A percentile compares a stretch with the other conserved stretches of the same genome.
Evolutionary conservation across 208 protist genomes (phyloP).

Genomic region (Leishmania lainsoni): DNA sequence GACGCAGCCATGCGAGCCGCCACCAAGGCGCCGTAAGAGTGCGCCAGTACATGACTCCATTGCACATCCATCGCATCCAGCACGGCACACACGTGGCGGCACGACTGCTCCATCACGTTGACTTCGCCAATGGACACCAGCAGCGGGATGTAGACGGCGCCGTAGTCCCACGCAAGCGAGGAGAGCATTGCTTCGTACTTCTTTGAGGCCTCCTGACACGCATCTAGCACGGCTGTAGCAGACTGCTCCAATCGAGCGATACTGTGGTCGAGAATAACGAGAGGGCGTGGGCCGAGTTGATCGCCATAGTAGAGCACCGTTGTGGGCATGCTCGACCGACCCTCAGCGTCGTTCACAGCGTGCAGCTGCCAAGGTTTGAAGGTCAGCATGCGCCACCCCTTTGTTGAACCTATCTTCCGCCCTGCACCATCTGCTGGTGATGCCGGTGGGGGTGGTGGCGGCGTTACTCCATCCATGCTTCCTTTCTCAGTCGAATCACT

Average conservation of each 20-base stretch:
- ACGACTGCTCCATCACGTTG: conserved; percentile 55
- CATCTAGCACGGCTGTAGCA: conserved; percentile 20
- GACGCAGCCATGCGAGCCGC: conserved; percentile 76
- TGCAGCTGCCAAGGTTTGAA: conserved; percentile 71
- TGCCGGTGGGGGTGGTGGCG: conserved; percentile 1
- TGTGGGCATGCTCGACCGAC: conserved; percentile 36
- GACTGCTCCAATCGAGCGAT: conserved; percentile 11
- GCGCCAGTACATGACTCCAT: conserved; percentile 77
- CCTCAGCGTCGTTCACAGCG: conserved; percentile 28
- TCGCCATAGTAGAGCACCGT: conserved; percentile 70
- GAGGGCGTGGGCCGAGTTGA: conserved; percentile 73
- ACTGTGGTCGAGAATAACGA: conserved; percentile 83
- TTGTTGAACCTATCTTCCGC: conserved; percentile 17
- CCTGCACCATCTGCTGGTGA: conserved; percentile 8
- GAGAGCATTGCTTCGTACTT: conserved; percentile 74
- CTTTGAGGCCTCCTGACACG: conserved; percentile 28
- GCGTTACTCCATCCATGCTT: neutral
- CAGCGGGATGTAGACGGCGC: conserved; percentile 80
- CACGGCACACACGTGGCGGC: conserved; percentile 67
- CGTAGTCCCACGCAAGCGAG: conserved; percentile 63
- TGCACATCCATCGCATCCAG: conserved; percentile 82
- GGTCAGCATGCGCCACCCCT: conserved; percentile 41
- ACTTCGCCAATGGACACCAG: conserved; percentile 35
- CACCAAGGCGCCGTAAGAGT: conserved; percentile 79
- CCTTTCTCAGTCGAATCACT: neutral